phyloP scores from a whole-genome alignment of 805 yeast genomes.

The Suhomyces faveliae region DNA sequence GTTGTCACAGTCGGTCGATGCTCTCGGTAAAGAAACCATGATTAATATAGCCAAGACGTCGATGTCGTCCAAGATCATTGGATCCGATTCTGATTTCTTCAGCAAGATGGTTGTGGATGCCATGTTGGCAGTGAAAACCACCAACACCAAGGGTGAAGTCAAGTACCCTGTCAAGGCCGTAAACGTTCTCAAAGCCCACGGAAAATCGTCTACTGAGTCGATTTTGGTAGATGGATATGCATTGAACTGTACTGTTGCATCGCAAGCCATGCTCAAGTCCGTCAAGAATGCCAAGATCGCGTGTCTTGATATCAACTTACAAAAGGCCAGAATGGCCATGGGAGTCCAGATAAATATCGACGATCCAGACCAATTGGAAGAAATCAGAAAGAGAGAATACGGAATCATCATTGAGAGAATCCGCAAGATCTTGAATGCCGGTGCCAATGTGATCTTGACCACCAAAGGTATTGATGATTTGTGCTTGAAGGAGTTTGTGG shows the following conservation, averaged over 20 bases:
- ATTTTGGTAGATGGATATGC: slow-evolving; percentile 91
- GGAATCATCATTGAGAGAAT: slow-evolving; percentile 84
- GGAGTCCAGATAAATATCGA: slow-evolving; percentile 97
- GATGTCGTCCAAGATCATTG: slow-evolving; percentile 95
- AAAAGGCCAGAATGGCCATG: slow-evolving; percentile 95
- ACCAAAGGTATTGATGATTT: slow-evolving; percentile 95
- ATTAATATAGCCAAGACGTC: slow-evolving; percentile 93
- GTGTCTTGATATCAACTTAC: slow-evolving; percentile 85
- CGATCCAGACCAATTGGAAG: slow-evolving; percentile 96
- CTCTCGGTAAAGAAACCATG: slow-evolving; percentile 78
- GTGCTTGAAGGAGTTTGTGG: slow-evolving; percentile 87
- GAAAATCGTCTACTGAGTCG: slow-evolving; percentile 87
- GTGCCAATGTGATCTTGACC: slow-evolving; percentile 90
- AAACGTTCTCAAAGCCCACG: slow-evolving; percentile 93
- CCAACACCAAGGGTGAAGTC: slow-evolving; percentile 80
- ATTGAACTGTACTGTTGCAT: slow-evolving; percentile 92
- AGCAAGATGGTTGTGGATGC: slow-evolving; percentile 92
- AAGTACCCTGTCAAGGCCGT: slow-evolving; percentile 97
- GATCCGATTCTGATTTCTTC: slow-evolving; percentile 89
- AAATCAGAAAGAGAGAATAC: slow-evolving; percentile 83
- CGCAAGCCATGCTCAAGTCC: slow-evolving; percentile 89
- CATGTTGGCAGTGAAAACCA: slow-evolving; percentile 89
- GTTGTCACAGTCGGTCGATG: slow-evolving; percentile 74
- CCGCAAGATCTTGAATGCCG: slow-evolving; percentile 75
- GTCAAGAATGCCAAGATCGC: slow-evolving; percentile 77